phyloP scores from a whole-genome alignment of 2,329 filamentous ascomycete species.

The Verticillium nubilum region DNA sequence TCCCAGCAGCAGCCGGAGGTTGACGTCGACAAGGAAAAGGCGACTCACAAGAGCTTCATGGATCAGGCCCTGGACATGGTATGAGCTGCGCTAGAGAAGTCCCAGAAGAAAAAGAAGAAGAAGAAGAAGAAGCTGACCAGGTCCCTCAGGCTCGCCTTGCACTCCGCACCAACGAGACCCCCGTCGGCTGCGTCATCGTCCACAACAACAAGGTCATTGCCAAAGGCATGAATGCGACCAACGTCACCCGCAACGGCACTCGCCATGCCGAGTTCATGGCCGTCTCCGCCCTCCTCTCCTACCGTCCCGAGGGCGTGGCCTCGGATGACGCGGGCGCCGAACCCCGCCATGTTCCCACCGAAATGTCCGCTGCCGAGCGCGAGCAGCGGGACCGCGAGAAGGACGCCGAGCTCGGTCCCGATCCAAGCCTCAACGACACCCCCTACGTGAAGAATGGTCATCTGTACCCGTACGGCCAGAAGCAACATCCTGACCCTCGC shows the following conservation, averaged over 20 bases:
- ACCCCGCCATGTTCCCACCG: constrained; percentile 13
- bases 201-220: constrained; percentile 75
- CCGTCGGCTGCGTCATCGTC: constrained; percentile 93
- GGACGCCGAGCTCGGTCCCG: constrained; percentile 18
- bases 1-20: neutral
- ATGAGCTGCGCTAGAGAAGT: constrained; percentile 7
- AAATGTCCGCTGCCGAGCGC: constrained; percentile 8
- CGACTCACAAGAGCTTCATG: constrained; percentile 61
- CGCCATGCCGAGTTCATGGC: constrained; percentile 95
- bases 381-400: constrained; percentile 13
- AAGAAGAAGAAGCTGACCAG: constrained; percentile 14
- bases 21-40: constrained; percentile 23
- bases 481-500: constrained; percentile 46
- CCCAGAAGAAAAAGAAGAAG: constrained; percentile 17
- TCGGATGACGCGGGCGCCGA: constrained; percentile 2
- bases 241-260: constrained; percentile 83
- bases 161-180: constrained; percentile 82
- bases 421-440: constrained; percentile 32
- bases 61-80: constrained; percentile 84
- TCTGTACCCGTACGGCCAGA: constrained; percentile 57
- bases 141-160: constrained; percentile 70
- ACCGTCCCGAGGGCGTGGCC: constrained; percentile 19
- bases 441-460: constrained; percentile 50
- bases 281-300: constrained; percentile 52
- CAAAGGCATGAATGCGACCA: constrained; percentile 94